Evolutionary conservation across 768 basidiomycete species (phyloP), one percentile per base, ranked within the genome.

Genomic region (Stropharia rugosoannulata): DNA sequence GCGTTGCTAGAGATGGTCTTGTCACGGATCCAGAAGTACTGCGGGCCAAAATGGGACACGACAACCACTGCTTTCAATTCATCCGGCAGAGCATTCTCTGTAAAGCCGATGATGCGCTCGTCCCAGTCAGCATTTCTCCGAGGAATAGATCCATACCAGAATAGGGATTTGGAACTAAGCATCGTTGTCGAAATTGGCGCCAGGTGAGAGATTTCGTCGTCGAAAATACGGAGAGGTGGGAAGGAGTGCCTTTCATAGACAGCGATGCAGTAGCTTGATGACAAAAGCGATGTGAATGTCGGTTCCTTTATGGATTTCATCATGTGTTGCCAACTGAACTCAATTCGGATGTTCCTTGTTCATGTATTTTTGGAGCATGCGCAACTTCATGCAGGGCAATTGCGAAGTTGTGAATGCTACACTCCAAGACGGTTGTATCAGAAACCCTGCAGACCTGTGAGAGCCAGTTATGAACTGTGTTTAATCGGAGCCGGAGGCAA

Each of bases 41-140:
- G 22, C 13, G 37, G 2, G 22, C 45, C 7, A 56, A 51, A 56
- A 29, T 57, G 22, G 25, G 9, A 8, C 56, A 57, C 25, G 50
- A 52, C 27, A 57, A 52, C 15, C 56, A 57, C 37, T 57, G 56
- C 39, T 57, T 57, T 53, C 56, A 57, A 18, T 52, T 57, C 39
- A n/a, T 57, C 1, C 44, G 56, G 12, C 56, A 57, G 9, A 48
- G 37, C 8, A 57, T 57, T 16, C 56, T 46, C n/a, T 57, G 56
- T 43, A 38, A 40, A 18, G 56, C 56, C 12, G 56, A 57, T 16
- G 36, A 16, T 29, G 4, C 56, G 10, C 49, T 52, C 18, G 22
- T 57, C 22, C 12, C 41, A 18, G n/a, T 49, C 1, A 18, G 16
- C 36, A 12, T n/a, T 4, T 15, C 46, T 47, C 27, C 44, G 56